Evolutionary conservation across 148 eudicot species (phyloP).

Genomic region (Simmondsia chinensis): DNA sequence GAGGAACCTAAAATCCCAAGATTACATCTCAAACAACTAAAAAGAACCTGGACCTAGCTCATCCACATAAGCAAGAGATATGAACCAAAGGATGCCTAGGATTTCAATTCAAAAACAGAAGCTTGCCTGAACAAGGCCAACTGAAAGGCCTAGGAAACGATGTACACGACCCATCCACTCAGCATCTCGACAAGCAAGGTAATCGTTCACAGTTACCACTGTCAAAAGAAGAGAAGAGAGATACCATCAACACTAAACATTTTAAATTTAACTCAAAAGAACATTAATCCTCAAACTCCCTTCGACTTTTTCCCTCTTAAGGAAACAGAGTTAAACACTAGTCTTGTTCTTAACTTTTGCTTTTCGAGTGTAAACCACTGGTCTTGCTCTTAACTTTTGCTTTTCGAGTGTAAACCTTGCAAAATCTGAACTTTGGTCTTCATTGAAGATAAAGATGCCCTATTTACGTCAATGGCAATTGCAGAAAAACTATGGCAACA

Average conservation of each 20-base stretch:
- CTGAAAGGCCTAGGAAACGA: conserved; percentile 94
- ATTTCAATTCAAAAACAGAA: conserved; percentile 4
- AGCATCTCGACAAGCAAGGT: conserved; percentile 97
- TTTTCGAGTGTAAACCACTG: too few relatives aligned
- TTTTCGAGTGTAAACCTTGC: too few relatives aligned
- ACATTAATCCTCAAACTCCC: too few relatives aligned
- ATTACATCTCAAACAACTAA: conserved; percentile 1
- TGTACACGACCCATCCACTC: conserved; percentile 99
- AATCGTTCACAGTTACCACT: conserved; percentile 99
- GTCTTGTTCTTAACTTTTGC: too few relatives aligned
- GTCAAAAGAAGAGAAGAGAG: conserved; percentile 11
- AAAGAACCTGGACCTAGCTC: not conserved
- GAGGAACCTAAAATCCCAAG: not conserved
- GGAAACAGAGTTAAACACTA: too few relatives aligned
- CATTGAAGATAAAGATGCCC: too few relatives aligned
- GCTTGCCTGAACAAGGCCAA: conserved; percentile 91
- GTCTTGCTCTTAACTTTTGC: too few relatives aligned
- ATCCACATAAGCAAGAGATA: not conserved
- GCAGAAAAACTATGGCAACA: too few relatives aligned
- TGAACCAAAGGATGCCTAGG: too few relatives aligned
- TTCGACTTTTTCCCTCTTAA: too few relatives aligned
- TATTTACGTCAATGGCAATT: too few relatives aligned
- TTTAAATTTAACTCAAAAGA: not conserved
- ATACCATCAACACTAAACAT: conserved; percentile 9
- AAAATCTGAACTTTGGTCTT: too few relatives aligned